A percentile compares a stretch with the other conserved stretches of the same genome.
Evolutionary conservation across 495 filamentous ascomycete species (phyloP).

Genomic region (Aspergillus sclerotioniger): DNA sequence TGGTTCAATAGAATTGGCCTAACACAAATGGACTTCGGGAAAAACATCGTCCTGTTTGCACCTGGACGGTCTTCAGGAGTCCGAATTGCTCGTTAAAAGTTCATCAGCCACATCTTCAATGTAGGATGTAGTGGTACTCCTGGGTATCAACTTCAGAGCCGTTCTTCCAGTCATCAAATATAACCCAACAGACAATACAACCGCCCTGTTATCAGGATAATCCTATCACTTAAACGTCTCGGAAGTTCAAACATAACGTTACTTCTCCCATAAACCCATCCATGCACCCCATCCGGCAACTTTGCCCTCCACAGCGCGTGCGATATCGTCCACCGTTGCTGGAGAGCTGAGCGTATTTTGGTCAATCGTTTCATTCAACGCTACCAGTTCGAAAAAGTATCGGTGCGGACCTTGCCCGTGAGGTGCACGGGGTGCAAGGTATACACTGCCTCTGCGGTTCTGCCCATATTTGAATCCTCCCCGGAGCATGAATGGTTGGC

Average conservation of each 20-base stretch:
- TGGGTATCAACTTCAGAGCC: too few relatives aligned
- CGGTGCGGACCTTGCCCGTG: conserved; percentile 49
- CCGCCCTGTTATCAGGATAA: not conserved
- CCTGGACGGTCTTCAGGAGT: too few relatives aligned
- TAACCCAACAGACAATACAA: too few relatives aligned
- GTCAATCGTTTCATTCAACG: conserved; percentile 40
- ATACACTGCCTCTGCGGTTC: conserved; percentile 36
- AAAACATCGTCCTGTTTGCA: too few relatives aligned
- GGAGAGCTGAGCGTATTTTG: conserved; percentile 27
- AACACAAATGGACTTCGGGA: too few relatives aligned
- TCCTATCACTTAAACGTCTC: not conserved
- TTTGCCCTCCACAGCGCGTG: conserved; percentile 41
- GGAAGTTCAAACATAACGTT: conserved; percentile 5
- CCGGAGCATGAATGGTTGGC: conserved; percentile 26
- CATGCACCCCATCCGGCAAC: conserved; percentile 52
- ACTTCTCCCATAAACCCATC: conserved; percentile 46
- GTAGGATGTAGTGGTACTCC: too few relatives aligned
- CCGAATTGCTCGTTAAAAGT: too few relatives aligned
- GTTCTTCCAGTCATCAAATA: not conserved
- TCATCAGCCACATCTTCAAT: too few relatives aligned
- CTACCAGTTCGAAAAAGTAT: conserved; percentile 51
- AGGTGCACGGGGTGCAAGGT: conserved; percentile 40
- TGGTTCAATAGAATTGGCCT: too few relatives aligned
- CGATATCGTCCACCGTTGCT: conserved; percentile 39
- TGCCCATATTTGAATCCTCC: conserved; percentile 49